Percentiles rank a stretch among this genome's conserved stretches.
phyloP scores from a whole-genome alignment of 2,329 filamentous ascomycete species.

The Ascochyta lentis region DNA sequence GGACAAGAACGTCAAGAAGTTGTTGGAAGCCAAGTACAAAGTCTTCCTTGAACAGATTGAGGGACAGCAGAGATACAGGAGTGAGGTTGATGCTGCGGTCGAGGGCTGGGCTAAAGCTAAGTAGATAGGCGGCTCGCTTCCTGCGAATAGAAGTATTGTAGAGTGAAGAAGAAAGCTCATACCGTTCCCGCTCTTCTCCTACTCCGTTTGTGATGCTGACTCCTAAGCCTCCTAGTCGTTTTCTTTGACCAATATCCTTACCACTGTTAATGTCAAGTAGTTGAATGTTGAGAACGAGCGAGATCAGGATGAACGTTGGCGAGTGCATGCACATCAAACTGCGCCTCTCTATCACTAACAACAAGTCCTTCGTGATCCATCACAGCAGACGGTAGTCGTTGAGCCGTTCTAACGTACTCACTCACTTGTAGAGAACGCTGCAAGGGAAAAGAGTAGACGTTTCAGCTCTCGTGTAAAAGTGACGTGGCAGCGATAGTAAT shows the following conservation, averaged over 20 bases:
- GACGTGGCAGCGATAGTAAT: neutral
- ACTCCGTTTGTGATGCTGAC: no score
- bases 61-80: conserved; percentile 82
- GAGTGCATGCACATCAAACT: neutral
- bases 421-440: neutral
- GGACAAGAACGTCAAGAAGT: conserved; percentile 74
- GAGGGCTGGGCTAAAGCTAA: conserved; percentile 36
- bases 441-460: neutral
- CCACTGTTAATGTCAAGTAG: no score
- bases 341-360: neutral
- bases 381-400: neutral
- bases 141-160: no score
- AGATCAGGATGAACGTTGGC: no score
- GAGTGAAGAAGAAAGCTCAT: no score
- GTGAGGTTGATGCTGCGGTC: conserved; percentile 70
- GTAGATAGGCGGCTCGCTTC: neutral
- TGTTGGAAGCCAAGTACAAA: conserved; percentile 88
- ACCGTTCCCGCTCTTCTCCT: no score
- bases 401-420: neutral
- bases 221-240: no score
- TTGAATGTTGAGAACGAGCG: no score
- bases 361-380: neutral
- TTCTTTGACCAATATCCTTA: no score
- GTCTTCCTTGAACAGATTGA: conserved; percentile 94
- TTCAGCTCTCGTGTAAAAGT: neutral